Evolutionary conservation across 164 flowering plant species (phyloP), one percentile per base, ranked within the genome.

Genomic region (Magnolia officinalis): DNA sequence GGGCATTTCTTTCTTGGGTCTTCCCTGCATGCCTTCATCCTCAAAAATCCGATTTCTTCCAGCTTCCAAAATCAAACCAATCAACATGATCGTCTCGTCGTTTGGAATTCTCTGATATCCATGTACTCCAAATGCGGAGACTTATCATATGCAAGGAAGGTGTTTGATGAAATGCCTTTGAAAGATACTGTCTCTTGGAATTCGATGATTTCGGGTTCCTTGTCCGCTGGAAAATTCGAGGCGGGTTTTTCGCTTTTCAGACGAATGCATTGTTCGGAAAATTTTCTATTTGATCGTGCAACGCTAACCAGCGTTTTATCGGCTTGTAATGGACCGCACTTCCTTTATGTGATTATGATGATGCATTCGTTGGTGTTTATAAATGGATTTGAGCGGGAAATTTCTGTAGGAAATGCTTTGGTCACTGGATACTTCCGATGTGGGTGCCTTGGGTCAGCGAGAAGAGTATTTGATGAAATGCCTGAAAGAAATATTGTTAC

Each of bases 171-270:
- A 64, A 91, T 92, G 92, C 88, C 87, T 2, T 6, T 85, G 2
- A 91, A 74, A 83, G 98, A 94, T 78, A 89, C 89, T 0, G 80
- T 94, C 1, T 92, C 98, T 1, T 92, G 94, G 95, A 95, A 95
- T 72, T 83, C 89, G 0, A 64, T 89, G 76, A 80, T 95, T 21
- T 84, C 88, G 21, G 94, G 93, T 67, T 85, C 77, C 79, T 68
- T 92, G 29, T 85, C 74, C 13, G 76, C 52, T 52, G 85, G 87
- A 74, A 78, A 82, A 2, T 72, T 90, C 50, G 77, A 71, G 10
- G 6, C 20, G 45, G 95, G 97, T 18, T 85, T 93, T 73, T 70
- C 63, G 19, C 75, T 72, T 58, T 89, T 92, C 77, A 92, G 84
- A 72, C 31, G 64, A 71, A 84, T 92, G 95, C 76, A 65, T 11